Base-by-base conservation (phyloP, 2,329 filamentous ascomycete genomes). In the Fusarium irregulare region DNA sequence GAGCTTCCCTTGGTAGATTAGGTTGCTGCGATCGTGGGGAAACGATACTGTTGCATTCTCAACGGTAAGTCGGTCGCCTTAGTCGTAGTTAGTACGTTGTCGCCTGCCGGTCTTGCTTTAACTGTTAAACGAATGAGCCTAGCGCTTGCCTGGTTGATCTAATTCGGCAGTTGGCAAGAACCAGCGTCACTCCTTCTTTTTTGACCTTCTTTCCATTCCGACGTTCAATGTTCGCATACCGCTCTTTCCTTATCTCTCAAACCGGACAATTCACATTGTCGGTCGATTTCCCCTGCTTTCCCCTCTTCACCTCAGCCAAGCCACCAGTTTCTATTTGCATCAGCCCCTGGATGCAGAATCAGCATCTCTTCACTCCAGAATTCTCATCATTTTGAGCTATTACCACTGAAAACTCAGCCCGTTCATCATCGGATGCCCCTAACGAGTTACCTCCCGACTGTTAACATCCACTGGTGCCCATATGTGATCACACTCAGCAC, bases 361-460 rank as follows among this genome's bases (percentile, higher is more conserved):
- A 46, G 27, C 37, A 34, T 37, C 45, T 57, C 41, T 60, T 40
- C 44, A 37, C 64, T 60, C 46, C 55, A 51, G 18, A 47, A 54
- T 49, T 60, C 58, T 37, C 57, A 60, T 62, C 66, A 49, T 54
- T 37, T 51, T 47, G 53, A 44, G 25, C 34, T 27, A 44, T 61
- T 53, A 68, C 63, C 70, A 74, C 68, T 64, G 65, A 68, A 60
- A 45, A 47, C 54, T 74, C 60, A 74, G 69, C 72, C 72, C 70
- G 68, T 61, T 40, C 27, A 65, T 58, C 34, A 30, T 55, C 58
- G 70, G 72, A 67, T 68, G 67, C 51, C 56, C 42, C 56, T 54
- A 67, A 72, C 61, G 49, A 50, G 50, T 47, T 56, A 50, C 72
- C 61, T 61, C 23, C 67, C 49, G 63, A 55, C 60, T 56, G 28